phyloP scores from a whole-genome alignment of 2,329 filamentous ascomycete genomes.

The Paecilomyces sp. region DNA sequence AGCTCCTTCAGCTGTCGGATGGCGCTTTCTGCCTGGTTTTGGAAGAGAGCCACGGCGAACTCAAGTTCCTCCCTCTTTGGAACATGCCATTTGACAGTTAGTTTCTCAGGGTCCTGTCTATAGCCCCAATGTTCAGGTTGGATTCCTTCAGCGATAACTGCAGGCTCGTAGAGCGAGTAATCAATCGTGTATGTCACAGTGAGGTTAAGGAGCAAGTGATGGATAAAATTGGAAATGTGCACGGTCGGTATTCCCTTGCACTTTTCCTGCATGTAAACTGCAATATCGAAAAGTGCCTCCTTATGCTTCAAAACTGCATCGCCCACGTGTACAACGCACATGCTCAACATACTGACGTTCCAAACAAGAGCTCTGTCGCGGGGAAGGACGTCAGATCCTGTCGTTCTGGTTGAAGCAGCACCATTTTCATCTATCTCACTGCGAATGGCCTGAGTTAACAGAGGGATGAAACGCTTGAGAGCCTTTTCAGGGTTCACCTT shows the following conservation, averaged over 20 bases:
- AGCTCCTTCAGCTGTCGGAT: conserved; percentile 67
- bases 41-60: conserved; percentile 84
- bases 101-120: conserved; percentile 62
- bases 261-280: conserved; percentile 91
- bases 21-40: conserved; percentile 72
- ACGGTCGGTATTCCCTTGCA: conserved; percentile 91
- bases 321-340: conserved; percentile 96
- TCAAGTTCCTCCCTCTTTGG: conserved; percentile 72
- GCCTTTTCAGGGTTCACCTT: conserved; percentile 94
- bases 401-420: conserved; percentile 88
- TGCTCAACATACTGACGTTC: conserved; percentile 94
- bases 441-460: conserved; percentile 83
- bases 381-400: conserved; percentile 85
- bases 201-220: conserved; percentile 88
- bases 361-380: conserved; percentile 89
- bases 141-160: conserved; percentile 62
- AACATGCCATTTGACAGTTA: conserved; percentile 88
- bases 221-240: conserved; percentile 94
- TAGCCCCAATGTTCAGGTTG: conserved; percentile 78
- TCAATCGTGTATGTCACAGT: conserved; percentile 93
- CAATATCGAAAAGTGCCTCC: conserved; percentile 81
- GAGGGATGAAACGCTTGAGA: conserved; percentile 80
- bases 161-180: conserved; percentile 78
- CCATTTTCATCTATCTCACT: conserved; percentile 97
- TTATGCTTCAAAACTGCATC: conserved; percentile 83